Conservation (phyloP, 2,329 filamentous ascomycete genomes). For the Fusarium succisae region DNA sequence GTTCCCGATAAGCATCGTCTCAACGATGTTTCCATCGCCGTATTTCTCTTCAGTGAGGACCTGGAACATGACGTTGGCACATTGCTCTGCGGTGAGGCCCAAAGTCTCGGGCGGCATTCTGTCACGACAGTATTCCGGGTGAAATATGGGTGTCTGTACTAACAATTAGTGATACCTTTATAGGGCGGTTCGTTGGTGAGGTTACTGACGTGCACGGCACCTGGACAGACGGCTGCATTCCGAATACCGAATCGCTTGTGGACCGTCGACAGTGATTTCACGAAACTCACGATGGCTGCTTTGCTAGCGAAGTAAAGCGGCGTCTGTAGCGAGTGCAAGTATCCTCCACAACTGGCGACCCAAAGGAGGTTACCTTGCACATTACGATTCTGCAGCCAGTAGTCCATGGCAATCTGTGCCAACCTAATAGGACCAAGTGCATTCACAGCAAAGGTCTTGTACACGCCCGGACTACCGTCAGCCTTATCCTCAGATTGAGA, state of each 20-base stretch:
- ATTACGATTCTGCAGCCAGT: constrained; percentile 41
- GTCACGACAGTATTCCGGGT: constrained; percentile 17
- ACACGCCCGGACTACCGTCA: constrained; percentile 28
- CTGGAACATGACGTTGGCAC: constrained; percentile 7
- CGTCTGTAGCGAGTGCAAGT: constrained; percentile 41
- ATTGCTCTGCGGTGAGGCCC: neutral
- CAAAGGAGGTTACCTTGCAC: constrained; percentile 38
- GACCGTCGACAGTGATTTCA: constrained; percentile 2
- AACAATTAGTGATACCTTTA: rapidly evolving
- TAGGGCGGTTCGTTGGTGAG: rapidly evolving
- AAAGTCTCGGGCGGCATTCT: neutral
- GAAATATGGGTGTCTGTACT: constrained; percentile 6
- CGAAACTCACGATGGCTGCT: constrained; percentile 23
- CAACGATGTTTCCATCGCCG: constrained; percentile 27
- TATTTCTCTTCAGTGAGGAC: constrained; percentile 19
- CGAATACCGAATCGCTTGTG: constrained; percentile 6
- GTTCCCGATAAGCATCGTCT: constrained; percentile 7
- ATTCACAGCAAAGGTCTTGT: constrained; percentile 42
- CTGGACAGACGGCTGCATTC: constrained; percentile 21
- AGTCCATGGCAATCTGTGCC: constrained; percentile 44
- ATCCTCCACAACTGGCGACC: constrained; percentile 41
- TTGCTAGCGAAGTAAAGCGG: constrained; percentile 36
- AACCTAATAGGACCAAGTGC: constrained; percentile 40
- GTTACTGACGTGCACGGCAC: constrained; percentile 1
- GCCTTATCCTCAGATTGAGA: constrained; percentile 25